A percentile compares a stretch with the other conserved stretches of the same genome.
phyloP scores from a whole-genome alignment of 1,139 yeast genomes.

The Debaryomycetaceae sp. region DNA sequence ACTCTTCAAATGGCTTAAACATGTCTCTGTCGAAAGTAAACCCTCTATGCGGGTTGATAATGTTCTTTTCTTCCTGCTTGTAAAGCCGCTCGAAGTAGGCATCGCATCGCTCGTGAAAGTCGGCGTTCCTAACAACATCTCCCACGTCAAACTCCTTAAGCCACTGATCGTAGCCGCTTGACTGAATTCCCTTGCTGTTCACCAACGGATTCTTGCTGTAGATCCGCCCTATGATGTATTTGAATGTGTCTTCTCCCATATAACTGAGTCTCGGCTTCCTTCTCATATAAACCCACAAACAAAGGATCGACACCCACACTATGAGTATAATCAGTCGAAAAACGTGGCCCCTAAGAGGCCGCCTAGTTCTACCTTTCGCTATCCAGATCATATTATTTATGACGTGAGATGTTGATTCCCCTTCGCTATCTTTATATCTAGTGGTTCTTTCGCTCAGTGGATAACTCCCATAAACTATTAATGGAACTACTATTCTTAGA shows the following conservation, averaged over 20 bases:
- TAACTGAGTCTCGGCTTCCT: not conserved
- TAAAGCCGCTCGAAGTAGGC: slow-evolving; percentile 26
- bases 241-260: slow-evolving; percentile 1
- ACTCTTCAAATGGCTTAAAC: slow-evolving; percentile 9
- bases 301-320: not conserved
- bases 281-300: not conserved
- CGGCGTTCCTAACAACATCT: slow-evolving; percentile 11
- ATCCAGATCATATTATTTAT: not conserved
- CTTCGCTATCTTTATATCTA: too few species aligned
- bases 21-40: slow-evolving; percentile 14
- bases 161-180: slow-evolving; percentile 2
- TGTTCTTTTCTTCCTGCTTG: slow-evolving; percentile 22
- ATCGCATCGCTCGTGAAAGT: slow-evolving; percentile 25
- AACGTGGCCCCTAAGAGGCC: not conserved
- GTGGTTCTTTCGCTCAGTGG: too few species aligned
- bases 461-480: too few species aligned
- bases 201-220: not conserved
- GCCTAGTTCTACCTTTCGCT: not conserved
- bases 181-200: not conserved
- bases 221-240: not conserved
- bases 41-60: slow-evolving; percentile 18
- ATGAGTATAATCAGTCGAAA: not conserved
- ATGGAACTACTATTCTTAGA: too few species aligned
- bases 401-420: too few species aligned
- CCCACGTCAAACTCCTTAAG: not conserved